Evolutionary conservation across 345 rosid species (phyloP), one percentile per base, ranked within the genome.

Genomic region (Salix brachista): DNA sequence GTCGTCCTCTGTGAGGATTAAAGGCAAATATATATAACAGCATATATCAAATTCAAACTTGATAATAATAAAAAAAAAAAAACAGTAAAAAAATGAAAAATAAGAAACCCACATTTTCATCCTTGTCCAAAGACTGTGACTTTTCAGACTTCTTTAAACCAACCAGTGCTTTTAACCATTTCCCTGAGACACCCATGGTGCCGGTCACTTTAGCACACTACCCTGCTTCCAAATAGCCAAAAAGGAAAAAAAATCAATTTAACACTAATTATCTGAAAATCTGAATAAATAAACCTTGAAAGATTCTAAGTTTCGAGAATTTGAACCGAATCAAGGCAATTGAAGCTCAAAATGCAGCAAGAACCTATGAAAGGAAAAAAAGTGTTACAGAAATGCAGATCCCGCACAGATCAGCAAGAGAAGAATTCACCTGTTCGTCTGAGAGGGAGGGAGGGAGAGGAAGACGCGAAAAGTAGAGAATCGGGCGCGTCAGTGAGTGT

Each of bases 131-230:
- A 74, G 97, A 89, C 36, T 56, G 89, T 8, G 92, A 88, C 83
- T 90, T 94, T 73, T 89, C 96, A 41, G 92, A 83, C 85, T 90
- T 94, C 78, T 85, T 90, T 76, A 91, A 84, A 77, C 98, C 93
- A 81, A 96, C 89, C 84, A 94, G 84, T 72, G 98, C 91, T 85
- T 86, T 94, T 75, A 96, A 85, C 99, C 99, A 96, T 89, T 89
- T 94, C 54, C 97, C 97, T 0, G 97, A 88, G 76, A 90, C 94
- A 80, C 99, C 99, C 99, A 96, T 96, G 76, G 75, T 56, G 48
- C 39, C 67, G 46, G 7, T 52, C 32, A 52, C 79, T 23, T 54
- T 74, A 76, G 37, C 78, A 73, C 79, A 80, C 73, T 41, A 11
- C 75, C 79, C 90, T 87, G 81, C 78, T 67, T 66, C 73, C 74